These are phyloP conservation scores for Botrytis elliptica DNA, from an alignment of 2,329 filamentous ascomycete genomes.

Conservation along the genomic window DNA sequence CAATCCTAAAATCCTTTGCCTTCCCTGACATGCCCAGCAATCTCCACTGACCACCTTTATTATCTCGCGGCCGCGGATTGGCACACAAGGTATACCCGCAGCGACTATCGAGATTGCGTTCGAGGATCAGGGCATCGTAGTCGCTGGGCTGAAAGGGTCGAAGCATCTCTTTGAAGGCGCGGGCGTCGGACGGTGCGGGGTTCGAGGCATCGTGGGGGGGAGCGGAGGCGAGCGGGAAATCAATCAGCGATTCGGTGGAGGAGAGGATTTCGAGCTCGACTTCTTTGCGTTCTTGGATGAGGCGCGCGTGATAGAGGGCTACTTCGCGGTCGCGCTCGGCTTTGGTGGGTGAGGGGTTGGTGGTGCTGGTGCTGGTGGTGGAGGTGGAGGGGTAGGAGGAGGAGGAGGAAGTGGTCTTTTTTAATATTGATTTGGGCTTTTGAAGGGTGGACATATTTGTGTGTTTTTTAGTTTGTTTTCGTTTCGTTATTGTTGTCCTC, in stretches of 20 bases:
- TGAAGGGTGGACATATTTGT: conserved; percentile 33
- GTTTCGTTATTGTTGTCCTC: background rate
- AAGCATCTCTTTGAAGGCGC: conserved; percentile 64
- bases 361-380: conserved; percentile 30
- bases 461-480: background rate
- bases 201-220: conserved; percentile 49
- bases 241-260: conserved; percentile 60
- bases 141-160: conserved; percentile 79
- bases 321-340: conserved; percentile 55
- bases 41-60: conserved; percentile 64
- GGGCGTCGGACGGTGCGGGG: conserved; percentile 59
- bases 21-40: conserved; percentile 55
- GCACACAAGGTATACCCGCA: conserved; percentile 86
- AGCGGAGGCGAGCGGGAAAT: conserved; percentile 41
- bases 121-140: conserved; percentile 83
- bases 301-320: conserved; percentile 77
- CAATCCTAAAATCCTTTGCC: conserved; percentile 61
- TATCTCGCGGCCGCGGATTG: conserved; percentile 56
- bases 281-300: conserved; percentile 79
- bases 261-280: conserved; percentile 72
- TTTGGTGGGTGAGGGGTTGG: conserved; percentile 38
- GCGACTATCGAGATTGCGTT: conserved; percentile 77
- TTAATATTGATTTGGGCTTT: conserved; percentile 56
- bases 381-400: conserved; percentile 42
- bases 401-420: conserved; percentile 50